These are phyloP conservation scores for Urtica urens DNA, from an alignment of 306 rosid genomes.

Conservation along the genomic window DNA sequence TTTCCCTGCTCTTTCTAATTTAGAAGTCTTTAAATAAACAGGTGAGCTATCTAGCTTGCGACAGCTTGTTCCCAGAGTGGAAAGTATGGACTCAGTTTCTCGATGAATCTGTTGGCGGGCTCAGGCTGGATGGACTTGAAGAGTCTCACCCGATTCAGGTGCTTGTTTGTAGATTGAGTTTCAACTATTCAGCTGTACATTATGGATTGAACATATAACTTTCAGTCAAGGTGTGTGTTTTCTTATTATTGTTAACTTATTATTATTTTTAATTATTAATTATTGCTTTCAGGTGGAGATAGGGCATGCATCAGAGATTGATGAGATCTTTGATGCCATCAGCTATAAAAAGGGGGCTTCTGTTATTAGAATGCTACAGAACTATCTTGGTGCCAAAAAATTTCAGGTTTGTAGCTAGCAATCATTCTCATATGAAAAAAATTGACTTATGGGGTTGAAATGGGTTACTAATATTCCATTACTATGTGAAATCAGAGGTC, in stretches of 20 bases:
- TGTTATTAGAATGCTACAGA: conserved; percentile 84
- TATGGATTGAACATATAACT: not conserved
- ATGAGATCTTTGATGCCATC: conserved; percentile 90
- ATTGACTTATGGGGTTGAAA: too few species aligned
- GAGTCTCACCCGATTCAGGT: conserved; percentile 98
- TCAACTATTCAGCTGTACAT: too few species aligned
- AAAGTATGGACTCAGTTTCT: conserved; percentile 92
- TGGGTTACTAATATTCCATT: not conserved
- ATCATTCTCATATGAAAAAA: too few species aligned
- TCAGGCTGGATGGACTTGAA: conserved; percentile 77
- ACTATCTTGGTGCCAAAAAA: conserved; percentile 77
- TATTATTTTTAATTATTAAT: not conserved
- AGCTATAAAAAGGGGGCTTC: conserved; percentile 89
- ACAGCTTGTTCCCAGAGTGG: conserved; percentile 91
- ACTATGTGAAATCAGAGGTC: conserved; percentile 45
- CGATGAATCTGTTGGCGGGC: conserved; percentile 57
- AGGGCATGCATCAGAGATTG: conserved; percentile 79
- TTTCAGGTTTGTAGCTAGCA: conserved; percentile 66
- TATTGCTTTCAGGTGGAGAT: conserved; percentile 60
- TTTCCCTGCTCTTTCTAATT: conserved; percentile 3
- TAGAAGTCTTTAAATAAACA: not conserved
- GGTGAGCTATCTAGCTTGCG: conserved; percentile 90
- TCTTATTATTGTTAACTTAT: not conserved
- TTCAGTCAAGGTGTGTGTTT: not conserved
- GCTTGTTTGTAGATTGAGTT: conserved; percentile 4